Evolutionary conservation across 768 basidiomycete genomes (phyloP), one percentile per base, ranked within the genome.

Genomic region (Myochromella boudieri): DNA sequence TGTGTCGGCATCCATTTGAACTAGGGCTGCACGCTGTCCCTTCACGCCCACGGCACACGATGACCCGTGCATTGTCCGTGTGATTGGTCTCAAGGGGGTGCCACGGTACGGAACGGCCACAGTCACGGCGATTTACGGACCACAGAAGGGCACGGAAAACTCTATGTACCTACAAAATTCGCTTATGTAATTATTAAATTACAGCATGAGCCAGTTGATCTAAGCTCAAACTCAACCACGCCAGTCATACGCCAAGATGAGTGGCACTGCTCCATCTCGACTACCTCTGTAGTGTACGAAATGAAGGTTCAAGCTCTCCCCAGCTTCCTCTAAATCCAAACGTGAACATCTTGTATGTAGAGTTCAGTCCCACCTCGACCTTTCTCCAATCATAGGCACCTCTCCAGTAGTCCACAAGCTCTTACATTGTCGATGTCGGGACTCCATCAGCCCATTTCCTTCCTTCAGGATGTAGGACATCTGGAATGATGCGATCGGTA

Each of bases 161-260:
- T n/a, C n/a, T n/a, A n/a, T n/a, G n/a, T n/a, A n/a, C n/a, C n/a
- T n/a, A n/a, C n/a, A n/a, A n/a, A n/a, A n/a, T n/a, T n/a, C n/a
- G n/a, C n/a, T n/a, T n/a, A n/a, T n/a, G n/a, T n/a, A n/a, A n/a
- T n/a, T n/a, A n/a, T n/a, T n/a, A n/a, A n/a, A n/a, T n/a, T n/a
- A n/a, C n/a, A n/a, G n/a, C n/a, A n/a, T n/a, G n/a, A n/a, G n/a
- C n/a, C n/a, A n/a, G n/a, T n/a, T n/a, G n/a, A n/a, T n/a, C n/a
- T n/a, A n/a, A n/a, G n/a, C n/a, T n/a, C n/a, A n/a, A n/a, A n/a
- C n/a, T n/a, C n/a, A n/a, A n/a, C 68, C 68, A 7, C 67, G 69
- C 69, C 80, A 82, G 4, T 80, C 80, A 52, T 82, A 80, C 10
- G 74, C 68, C 54, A 76, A 80, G n/a, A 81, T 60, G 15, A 82